Percentiles rank a stretch among this genome's conserved stretches.
Conservation (phyloP, 305 asterid species). For the Fraxinus albicans region DNA sequence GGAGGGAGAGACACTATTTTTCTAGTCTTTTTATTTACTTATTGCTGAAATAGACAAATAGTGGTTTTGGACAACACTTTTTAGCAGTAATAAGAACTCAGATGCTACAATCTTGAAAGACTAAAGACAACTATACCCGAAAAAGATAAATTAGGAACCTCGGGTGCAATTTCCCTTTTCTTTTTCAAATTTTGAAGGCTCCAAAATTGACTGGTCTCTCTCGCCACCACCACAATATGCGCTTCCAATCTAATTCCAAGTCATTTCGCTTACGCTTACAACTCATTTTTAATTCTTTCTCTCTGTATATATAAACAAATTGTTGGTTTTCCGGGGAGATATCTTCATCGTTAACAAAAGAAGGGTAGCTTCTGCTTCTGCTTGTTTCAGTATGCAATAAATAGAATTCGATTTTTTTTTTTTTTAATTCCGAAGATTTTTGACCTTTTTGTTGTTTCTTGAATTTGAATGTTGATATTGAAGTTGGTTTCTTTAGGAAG, state of each 20-base stretch:
- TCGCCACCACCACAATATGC: background rate
- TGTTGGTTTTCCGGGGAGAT: background rate
- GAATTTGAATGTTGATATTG: background rate
- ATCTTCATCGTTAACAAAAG: background rate
- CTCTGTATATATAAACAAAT: background rate
- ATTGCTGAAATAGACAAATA: too few species aligned
- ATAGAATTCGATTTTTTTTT: background rate
- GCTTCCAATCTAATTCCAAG: background rate
- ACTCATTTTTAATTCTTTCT: background rate
- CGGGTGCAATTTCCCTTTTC: background rate
- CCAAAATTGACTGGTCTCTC: background rate
- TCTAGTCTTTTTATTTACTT: too few species aligned
- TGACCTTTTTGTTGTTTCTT: background rate
- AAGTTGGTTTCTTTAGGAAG: slow-evolving; percentile 22
- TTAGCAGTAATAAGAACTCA: background rate
- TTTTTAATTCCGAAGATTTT: background rate
- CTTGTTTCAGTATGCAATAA: background rate
- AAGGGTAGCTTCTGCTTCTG: background rate
- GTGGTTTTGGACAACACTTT: too few species aligned
- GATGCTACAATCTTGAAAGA: background rate
- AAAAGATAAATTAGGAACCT: background rate
- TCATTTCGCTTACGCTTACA: background rate
- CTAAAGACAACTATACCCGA: background rate
- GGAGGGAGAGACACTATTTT: too few species aligned
- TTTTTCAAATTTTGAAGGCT: background rate